Conservation (phyloP, 2,329 filamentous ascomycete species). For the Polytolypa hystricis region DNA sequence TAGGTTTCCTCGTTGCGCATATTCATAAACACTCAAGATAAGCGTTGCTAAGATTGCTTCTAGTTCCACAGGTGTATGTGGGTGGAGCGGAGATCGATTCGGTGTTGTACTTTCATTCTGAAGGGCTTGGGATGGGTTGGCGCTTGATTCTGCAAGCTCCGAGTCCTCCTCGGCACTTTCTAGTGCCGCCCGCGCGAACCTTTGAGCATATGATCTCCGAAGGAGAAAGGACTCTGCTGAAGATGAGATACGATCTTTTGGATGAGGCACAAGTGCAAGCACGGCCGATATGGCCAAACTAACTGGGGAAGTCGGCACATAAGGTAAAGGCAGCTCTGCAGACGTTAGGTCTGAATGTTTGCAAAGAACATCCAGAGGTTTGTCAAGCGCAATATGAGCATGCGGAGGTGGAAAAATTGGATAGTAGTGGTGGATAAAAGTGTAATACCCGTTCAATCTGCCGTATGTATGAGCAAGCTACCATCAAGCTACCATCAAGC, state of each 20-base stretch:
- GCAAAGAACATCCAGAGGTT: conserved; percentile 22
- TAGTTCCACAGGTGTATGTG: conserved; percentile 29
- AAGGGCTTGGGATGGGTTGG: conserved; percentile 31
- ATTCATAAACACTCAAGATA: conserved; percentile 36
- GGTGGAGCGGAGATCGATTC: conserved; percentile 27
- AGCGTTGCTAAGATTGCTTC: conserved; percentile 32
- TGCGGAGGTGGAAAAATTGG: conserved; percentile 32
- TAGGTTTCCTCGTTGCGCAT: conserved; percentile 35
- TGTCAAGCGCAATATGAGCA: conserved; percentile 20
- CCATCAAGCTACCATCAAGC: too few species aligned
- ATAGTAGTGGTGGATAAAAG: conserved; percentile 36
- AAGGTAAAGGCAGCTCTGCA: conserved; percentile 22
- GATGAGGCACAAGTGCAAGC: conserved; percentile 32
- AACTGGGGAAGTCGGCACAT: conserved; percentile 31
- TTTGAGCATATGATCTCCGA: conserved; percentile 30
- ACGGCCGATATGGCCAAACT: conserved; percentile 35
- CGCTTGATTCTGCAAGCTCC: conserved; percentile 30
- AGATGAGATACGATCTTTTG: conserved; percentile 27
- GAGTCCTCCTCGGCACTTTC: conserved; percentile 32
- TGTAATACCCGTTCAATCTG: conserved; percentile 37
- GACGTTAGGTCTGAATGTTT: conserved; percentile 21
- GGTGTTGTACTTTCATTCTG: conserved; percentile 21
- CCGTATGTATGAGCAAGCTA: conserved; percentile 10
- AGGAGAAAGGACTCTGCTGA: conserved; percentile 24
- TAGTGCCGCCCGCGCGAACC: conserved; percentile 29